Percentiles rank a stretch among this genome's conserved stretches.
These are phyloP conservation scores for Boletus sp. DNA, from an alignment of 1,284 basidiomycete genomes.

Conservation along the genomic window DNA sequence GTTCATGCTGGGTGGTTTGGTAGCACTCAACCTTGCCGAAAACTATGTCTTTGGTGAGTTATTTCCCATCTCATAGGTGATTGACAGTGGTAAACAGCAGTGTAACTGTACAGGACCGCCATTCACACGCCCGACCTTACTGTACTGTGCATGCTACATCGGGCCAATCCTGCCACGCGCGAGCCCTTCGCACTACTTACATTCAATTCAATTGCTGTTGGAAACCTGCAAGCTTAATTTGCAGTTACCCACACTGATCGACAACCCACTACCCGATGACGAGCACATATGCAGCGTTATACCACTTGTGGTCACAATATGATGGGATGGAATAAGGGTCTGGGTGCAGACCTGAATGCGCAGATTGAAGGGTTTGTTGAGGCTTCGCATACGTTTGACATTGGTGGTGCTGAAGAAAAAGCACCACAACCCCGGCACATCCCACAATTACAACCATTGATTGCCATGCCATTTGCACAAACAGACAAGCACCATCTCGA, in stretches of 20 bases:
- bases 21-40: slow-evolving; percentile 79
- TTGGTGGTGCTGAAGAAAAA: slow-evolving; percentile 26
- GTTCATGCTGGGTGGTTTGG: slow-evolving; percentile 87
- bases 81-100: neutral
- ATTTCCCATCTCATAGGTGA: slow-evolving; percentile 1
- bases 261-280: slow-evolving; percentile 35
- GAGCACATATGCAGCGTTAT: slow-evolving; percentile 57
- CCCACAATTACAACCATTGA: slow-evolving; percentile 10
- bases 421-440: slow-evolving; percentile 37
- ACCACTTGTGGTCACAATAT: slow-evolving; percentile 94
- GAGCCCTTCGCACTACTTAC: slow-evolving; percentile 80
- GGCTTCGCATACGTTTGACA: slow-evolving; percentile 50
- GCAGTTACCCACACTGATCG: slow-evolving; percentile 49
- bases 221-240: slow-evolving; percentile 75
- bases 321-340: slow-evolving; percentile 96
- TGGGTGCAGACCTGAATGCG: slow-evolving; percentile 81
- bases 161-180: slow-evolving; percentile 81
- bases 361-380: slow-evolving; percentile 70
- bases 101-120: slow-evolving; percentile 67
- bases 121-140: slow-evolving; percentile 79
- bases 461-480: neutral
- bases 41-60: slow-evolving; percentile 70
- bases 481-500: slow-evolving; percentile 4
- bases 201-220: slow-evolving; percentile 69
- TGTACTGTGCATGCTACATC: slow-evolving; percentile 81